Evolutionary conservation across 2,329 filamentous ascomycete species (phyloP), one percentile per base, ranked within the genome.

Genomic region (Blumeriella jaapii): DNA sequence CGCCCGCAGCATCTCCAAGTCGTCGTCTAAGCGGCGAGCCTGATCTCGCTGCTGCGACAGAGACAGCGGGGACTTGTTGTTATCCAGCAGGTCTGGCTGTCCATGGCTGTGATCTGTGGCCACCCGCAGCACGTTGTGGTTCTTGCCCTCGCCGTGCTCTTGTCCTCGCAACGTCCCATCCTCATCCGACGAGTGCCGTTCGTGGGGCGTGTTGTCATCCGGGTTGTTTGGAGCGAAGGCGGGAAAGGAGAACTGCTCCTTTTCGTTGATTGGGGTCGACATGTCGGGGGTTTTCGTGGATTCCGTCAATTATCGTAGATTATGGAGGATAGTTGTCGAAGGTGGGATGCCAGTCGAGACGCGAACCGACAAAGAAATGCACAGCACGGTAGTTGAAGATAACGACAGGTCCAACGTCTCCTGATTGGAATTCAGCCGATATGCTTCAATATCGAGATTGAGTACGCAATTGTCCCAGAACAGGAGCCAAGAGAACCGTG

Each of bases 1-100:
- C 2, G 75, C 71, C 45, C 77, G 69, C 29, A 81, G 61, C 52
- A 82, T 60, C 27, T 71, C 64, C 34, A 82, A 57, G 40, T 82
- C 77, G 55, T 83, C 78, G 36, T 78, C 69, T 18, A 82, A 58
- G 29, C 74, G 63, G 40, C 66, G 64, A 5, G 69, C 66, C 49
- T 76, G 64, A 54, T 80, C 76, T 24, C 75, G 65, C 11, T 62
- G 64, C 39, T 67, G 63, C 0, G 71, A 72, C 1, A 70, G 67
- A 1, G 74, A 77, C 25, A 50, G 40, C 4, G 54, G 49, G 1
- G 48, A 51, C 9, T 29, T 28, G 13, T 34, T 39, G 15, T 30
- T 46, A 49, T 41, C 54, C 39, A 44, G 17, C 16, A 46, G 31
- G 20, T 57, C 53, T n/a, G 44, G 22, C 7, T 24, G 42, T 28